Evolutionary conservation across 805 yeast species (phyloP).

Genomic region (Ogataea paradorogensis): DNA sequence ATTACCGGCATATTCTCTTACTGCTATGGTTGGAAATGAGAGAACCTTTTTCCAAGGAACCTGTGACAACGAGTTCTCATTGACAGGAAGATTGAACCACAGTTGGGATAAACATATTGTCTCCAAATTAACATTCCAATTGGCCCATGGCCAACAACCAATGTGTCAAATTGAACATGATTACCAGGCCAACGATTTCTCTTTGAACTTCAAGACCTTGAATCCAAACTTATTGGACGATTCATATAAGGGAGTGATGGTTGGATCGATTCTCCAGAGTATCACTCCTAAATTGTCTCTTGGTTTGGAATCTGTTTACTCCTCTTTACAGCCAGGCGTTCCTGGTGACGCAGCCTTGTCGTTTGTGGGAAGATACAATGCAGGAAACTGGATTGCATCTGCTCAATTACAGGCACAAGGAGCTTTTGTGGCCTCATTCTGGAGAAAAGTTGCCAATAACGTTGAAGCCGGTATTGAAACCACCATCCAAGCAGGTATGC

Average conservation of each 20-base stretch:
- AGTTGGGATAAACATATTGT: slow-evolving; percentile 80
- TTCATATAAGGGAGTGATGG: slow-evolving; percentile 85
- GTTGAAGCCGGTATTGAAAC: slow-evolving; percentile 95
- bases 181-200: slow-evolving; percentile 83
- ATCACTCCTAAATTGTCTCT: slow-evolving; percentile 78
- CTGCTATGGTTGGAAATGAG: slow-evolving; percentile 86
- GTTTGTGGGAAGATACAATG: slow-evolving; percentile 84
- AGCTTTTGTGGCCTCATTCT: slow-evolving; percentile 81
- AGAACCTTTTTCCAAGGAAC: slow-evolving; percentile 86
- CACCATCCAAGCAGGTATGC: slow-evolving; percentile 73
- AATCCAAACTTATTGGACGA: slow-evolving; percentile 81
- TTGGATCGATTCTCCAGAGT: slow-evolving; percentile 87
- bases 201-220: slow-evolving; percentile 83
- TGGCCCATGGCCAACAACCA: slow-evolving; percentile 84
- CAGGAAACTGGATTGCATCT: slow-evolving; percentile 88
- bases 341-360: slow-evolving; percentile 92
- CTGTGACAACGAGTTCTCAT: slow-evolving; percentile 78
- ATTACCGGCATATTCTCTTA: slow-evolving; percentile 87
- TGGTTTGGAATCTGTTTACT: slow-evolving; percentile 91
- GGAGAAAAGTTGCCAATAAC: slow-evolving; percentile 88
- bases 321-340: slow-evolving; percentile 60
- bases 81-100: slow-evolving; percentile 87
- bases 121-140: slow-evolving; percentile 83
- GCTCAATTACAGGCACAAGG: slow-evolving; percentile 95
- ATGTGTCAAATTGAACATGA: slow-evolving; percentile 97